A percentile compares a stretch with the other conserved stretches of the same genome.
Conservation (phyloP, 139 green algal species). For the Chlamydomonas sp. region DNA sequence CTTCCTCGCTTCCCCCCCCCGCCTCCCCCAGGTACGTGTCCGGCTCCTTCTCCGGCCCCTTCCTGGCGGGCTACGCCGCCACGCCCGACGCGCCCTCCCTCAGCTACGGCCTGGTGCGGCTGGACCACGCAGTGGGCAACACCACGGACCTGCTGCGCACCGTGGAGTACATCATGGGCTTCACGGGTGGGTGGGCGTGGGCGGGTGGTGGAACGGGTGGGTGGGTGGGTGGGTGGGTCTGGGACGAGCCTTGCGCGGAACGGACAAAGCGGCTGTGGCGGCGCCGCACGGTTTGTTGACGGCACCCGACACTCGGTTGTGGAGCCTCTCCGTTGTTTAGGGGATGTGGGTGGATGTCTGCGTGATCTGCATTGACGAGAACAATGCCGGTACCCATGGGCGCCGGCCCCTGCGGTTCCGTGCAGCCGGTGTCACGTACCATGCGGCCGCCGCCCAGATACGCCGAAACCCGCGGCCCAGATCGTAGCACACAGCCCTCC, state of each 20-base stretch:
- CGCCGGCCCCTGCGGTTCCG: too few relatives aligned
- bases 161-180: constrained; percentile 87
- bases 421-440: too few relatives aligned
- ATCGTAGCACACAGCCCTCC: too few relatives aligned
- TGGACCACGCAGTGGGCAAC: constrained; percentile 98
- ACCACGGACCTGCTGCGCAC: constrained; percentile 80
- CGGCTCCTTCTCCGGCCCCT: constrained; percentile 64
- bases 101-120: constrained; percentile 81
- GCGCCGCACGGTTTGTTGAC: too few relatives aligned
- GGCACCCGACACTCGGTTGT: too few relatives aligned
- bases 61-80: constrained; percentile 81
- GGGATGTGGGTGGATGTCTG: not conserved
- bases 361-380: not conserved
- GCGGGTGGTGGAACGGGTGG: too few relatives aligned
- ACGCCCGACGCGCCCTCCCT: constrained; percentile 47
- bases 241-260: too few relatives aligned
- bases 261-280: too few relatives aligned
- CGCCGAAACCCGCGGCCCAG: too few relatives aligned
- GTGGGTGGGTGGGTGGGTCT: too few relatives aligned
- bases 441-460: too few relatives aligned
- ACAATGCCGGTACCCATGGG: not conserved
- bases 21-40: constrained; percentile 20
- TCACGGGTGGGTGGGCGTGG: constrained; percentile 69
- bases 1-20: not conserved
- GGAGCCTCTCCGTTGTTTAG: too few relatives aligned